A percentile compares a stretch with the other conserved stretches of the same genome.
Evolutionary conservation across 1,284 basidiomycete species (phyloP).

Genomic region (Melampsora abietis-canadensis): DNA sequence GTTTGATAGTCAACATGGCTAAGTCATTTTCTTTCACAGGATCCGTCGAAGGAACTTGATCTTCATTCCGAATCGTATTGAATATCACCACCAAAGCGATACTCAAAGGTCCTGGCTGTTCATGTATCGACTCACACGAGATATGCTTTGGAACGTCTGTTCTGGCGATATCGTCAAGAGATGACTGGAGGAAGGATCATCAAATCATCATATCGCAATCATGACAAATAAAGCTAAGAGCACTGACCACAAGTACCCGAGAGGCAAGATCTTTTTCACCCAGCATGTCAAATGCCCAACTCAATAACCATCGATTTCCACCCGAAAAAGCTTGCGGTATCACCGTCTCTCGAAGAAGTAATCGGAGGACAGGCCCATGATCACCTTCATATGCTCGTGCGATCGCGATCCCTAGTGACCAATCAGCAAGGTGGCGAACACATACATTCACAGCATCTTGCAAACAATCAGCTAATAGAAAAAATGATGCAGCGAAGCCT

Average conservation of each 20-base stretch:
- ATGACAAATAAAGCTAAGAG: not conserved
- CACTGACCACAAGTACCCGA: slow-evolving; percentile 67
- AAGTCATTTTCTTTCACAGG: not conserved
- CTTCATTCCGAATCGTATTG: slow-evolving; percentile 9
- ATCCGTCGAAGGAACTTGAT: not conserved
- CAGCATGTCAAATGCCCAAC: slow-evolving; percentile 92
- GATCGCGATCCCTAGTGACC: slow-evolving; percentile 82
- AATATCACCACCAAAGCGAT: slow-evolving; percentile 18
- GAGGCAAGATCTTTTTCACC: slow-evolving; percentile 79
- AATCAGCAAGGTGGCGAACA: slow-evolving; percentile 78
- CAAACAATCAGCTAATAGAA: slow-evolving; percentile 80
- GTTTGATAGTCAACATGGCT: not conserved
- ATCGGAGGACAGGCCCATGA: slow-evolving; percentile 71
- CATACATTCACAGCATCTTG: slow-evolving; percentile 92
- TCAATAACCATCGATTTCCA: slow-evolving; percentile 91
- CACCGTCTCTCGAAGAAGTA: slow-evolving; percentile 69
- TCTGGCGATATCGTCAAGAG: slow-evolving; percentile 10
- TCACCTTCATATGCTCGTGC: slow-evolving; percentile 79
- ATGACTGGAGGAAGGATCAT: not conserved
- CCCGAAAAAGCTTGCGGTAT: slow-evolving; percentile 77
- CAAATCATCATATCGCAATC: not conserved
- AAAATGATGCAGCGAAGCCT: slow-evolving; percentile 97
- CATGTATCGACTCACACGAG: not conserved
- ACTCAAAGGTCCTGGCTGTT: slow-evolving; percentile 25
- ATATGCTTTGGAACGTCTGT: not conserved